Evolutionary conservation across 768 basidiomycete species (phyloP), one percentile per base, ranked within the genome.

Genomic region (Udeniomyces megalosporus): DNA sequence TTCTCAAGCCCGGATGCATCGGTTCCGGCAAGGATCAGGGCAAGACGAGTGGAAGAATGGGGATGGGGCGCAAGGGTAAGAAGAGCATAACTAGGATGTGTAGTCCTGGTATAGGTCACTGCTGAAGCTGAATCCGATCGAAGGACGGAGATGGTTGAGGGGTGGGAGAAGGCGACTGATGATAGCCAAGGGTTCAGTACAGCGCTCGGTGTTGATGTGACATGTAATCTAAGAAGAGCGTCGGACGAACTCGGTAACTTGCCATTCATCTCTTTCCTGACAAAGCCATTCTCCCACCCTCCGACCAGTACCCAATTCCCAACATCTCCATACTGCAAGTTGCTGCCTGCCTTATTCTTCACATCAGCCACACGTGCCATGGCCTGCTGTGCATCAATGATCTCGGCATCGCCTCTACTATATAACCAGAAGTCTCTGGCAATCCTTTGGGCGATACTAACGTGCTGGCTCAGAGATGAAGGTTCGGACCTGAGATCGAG

Each of bases 11-110:
- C 83, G 1, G 71, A 67, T 0, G 68, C 66, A 66, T 83, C 81
- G 4, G 80, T 79, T 17, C 80, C 81, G 15, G 82, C 74, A 28
- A 90, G 72, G 67, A 88, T 81, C 7, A 88, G 72, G 45, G 75
- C 70, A 6, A 76, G 67, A 70, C 76, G 62, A 60, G 65, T 54
- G 38, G 66, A 6, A 24, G 72, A 67, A 28, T 65, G 60, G 10
- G 82, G 81, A 72, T 84, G 84, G 17, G 83, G 83, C 66, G 86
- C 83, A 6, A 83, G 76, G 68, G 87, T 84, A 46, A 87, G 66
- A 28, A 84, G 67, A 29, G 38, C 78, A 72, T 78, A 75, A 75
- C 60, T 48, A 54, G 29, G 57, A 42, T 47, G 52, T 45, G 26
- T 53, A 10, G 15, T 32, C 15, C 38, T 20, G 22, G 29, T 58